These are phyloP conservation scores for Claviceps spartinae DNA, from an alignment of 2,329 filamentous ascomycete genomes.

Conservation along the genomic window DNA sequence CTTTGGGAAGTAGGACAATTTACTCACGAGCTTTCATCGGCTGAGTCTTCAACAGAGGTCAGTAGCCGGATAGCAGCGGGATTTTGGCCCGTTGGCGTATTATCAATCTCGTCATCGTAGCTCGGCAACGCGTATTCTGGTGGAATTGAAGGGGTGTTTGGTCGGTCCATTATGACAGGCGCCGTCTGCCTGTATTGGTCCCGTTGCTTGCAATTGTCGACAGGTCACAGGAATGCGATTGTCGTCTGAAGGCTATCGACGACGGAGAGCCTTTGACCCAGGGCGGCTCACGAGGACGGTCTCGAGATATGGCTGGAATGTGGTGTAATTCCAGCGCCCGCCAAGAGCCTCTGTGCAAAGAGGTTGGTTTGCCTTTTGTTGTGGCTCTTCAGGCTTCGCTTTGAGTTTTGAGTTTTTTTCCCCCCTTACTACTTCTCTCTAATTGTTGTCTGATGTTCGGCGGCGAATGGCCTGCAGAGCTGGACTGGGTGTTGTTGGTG, in stretches of 20 bases:
- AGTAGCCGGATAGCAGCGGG: constrained; percentile 44
- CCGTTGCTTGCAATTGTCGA: not conserved
- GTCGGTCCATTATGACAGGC: constrained; percentile 30
- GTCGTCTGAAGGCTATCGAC: not conserved
- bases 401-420: not conserved
- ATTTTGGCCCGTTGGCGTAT: constrained; percentile 33
- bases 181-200: not conserved
- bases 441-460: not conserved
- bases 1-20: constrained; percentile 6
- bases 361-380: not conserved
- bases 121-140: constrained; percentile 44
- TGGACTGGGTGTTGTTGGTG: not conserved
- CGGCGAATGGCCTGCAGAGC: constrained; percentile 1
- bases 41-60: constrained; percentile 48
- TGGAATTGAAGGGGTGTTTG: constrained; percentile 36
- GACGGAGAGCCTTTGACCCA: not conserved
- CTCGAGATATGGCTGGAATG: not conserved
- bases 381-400: not conserved
- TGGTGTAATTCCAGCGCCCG: not conserved
- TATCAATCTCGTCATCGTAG: constrained; percentile 43
- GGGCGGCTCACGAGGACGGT: not conserved
- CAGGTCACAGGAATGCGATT: constrained; percentile 18
- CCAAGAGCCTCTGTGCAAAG: not conserved
- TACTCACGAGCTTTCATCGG: constrained; percentile 43
- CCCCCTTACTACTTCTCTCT: not conserved